Percentiles rank a stretch among this genome's conserved stretches.
Conservation (phyloP, 129 eudicot species). For the Ambrosia artemisiifolia region DNA sequence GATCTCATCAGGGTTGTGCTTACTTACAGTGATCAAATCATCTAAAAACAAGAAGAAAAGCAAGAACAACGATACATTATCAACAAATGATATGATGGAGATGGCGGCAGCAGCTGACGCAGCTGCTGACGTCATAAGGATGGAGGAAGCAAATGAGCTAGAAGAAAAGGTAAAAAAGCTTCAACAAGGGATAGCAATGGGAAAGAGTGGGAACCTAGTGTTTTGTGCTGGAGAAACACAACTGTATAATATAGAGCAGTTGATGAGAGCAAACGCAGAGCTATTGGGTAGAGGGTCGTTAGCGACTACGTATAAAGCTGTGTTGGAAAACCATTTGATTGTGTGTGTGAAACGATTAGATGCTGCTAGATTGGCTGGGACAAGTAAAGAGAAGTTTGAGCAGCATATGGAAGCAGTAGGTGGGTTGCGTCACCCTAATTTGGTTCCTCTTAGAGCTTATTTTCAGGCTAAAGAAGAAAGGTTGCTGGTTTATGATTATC, state of each 20-base stretch:
- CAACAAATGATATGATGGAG: constrained; percentile 32
- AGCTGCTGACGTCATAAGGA: constrained; percentile 72
- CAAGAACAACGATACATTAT: background rate
- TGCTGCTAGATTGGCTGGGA: constrained; percentile 47
- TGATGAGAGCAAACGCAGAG: constrained; percentile 84
- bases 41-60: constrained; percentile 20
- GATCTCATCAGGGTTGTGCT: constrained; percentile 30
- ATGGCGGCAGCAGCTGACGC: constrained; percentile 47
- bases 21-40: constrained; percentile 26
- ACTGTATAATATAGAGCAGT: constrained; percentile 66
- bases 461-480: constrained; percentile 81
- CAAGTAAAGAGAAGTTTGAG: constrained; percentile 59
- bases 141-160: constrained; percentile 63
- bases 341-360: constrained; percentile 84
- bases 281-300: constrained; percentile 71
- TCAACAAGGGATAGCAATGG: constrained; percentile 47
- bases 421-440: constrained; percentile 72
- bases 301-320: constrained; percentile 85
- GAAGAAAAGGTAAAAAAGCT: constrained; percentile 67
- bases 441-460: constrained; percentile 75
- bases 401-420: constrained; percentile 81
- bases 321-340: constrained; percentile 66
- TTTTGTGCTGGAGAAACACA: constrained; percentile 77
- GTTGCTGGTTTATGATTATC: constrained; percentile 77
- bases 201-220: constrained; percentile 65